phyloP scores from a whole-genome alignment of 2,329 filamentous ascomycete genomes.

The Ceratocystiopsis minuta region DNA sequence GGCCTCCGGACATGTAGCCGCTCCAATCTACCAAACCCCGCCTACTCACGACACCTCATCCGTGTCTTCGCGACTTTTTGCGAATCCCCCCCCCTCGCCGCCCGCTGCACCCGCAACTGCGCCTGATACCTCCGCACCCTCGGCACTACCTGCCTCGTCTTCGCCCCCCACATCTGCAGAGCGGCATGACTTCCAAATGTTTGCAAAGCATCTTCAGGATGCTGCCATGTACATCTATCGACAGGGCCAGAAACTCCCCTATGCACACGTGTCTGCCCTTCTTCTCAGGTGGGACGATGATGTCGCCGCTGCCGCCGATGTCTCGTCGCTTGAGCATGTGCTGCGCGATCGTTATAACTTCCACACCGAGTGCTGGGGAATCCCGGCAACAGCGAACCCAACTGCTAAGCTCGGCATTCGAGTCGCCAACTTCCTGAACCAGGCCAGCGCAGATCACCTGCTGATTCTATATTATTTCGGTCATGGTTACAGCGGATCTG shows the following conservation, averaged over 20 bases:
- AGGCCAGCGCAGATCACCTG: conserved; percentile 38
- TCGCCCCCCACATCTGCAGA: conserved; percentile 15
- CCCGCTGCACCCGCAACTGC: too few relatives aligned
- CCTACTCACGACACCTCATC: too few relatives aligned
- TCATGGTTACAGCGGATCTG: conserved; percentile 37
- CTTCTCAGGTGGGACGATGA: conserved; percentile 47
- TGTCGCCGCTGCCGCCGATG: conserved; percentile 31
- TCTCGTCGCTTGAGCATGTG: conserved; percentile 35
- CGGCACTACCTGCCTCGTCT: neutral
- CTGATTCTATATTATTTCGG: conserved; percentile 49
- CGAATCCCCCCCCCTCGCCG: too few relatives aligned
- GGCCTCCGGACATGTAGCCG: too few relatives aligned
- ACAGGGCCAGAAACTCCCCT: conserved; percentile 39
- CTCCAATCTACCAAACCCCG: too few relatives aligned
- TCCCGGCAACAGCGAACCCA: conserved; percentile 40
- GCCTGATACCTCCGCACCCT: too few relatives aligned
- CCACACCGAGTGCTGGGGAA: conserved; percentile 40
- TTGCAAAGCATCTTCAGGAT: conserved; percentile 49
- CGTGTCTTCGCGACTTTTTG: too few relatives aligned
- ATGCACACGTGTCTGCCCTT: conserved; percentile 40
- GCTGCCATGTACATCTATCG: conserved; percentile 49
- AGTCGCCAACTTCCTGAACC: conserved; percentile 41
- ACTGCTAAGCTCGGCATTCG: conserved; percentile 43
- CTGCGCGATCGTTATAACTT: conserved; percentile 43
- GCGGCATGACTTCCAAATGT: conserved; percentile 46